These are phyloP conservation scores for Pelargonium myrrhifolium DNA, from an alignment of 441 rosid species.

Conservation along the genomic window DNA sequence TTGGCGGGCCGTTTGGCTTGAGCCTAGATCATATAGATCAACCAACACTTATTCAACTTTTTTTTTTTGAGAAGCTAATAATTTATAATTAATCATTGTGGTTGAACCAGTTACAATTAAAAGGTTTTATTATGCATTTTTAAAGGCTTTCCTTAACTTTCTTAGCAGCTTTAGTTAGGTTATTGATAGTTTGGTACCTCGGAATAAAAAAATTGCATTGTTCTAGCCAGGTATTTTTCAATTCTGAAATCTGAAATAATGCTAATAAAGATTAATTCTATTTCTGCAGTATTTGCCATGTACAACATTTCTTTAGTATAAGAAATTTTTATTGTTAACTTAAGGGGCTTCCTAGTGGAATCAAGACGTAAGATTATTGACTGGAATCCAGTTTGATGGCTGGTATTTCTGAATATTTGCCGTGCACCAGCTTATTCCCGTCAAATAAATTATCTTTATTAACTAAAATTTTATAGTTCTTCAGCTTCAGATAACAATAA, in stretches of 20 bases:
- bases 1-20: neutral
- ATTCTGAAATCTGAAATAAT: conserved; percentile 4
- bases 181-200: neutral
- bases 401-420: too few relatives aligned
- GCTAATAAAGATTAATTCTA: neutral
- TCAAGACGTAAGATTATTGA: neutral
- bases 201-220: neutral
- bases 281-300: neutral
- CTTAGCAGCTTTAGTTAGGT: neutral
- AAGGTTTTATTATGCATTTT: neutral
- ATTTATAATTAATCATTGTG: neutral
- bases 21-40: neutral
- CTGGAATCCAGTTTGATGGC: neutral
- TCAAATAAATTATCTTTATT: too few relatives aligned
- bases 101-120: neutral
- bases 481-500: too few relatives aligned
- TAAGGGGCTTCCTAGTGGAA: neutral
- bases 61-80: neutral
- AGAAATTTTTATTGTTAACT: neutral
- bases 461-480: too few relatives aligned
- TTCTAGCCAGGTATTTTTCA: neutral
- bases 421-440: too few relatives aligned
- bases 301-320: neutral
- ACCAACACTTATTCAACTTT: neutral
- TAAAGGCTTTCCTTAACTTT: neutral